Evolutionary conservation across 1,284 basidiomycete species (phyloP).

Genomic region (Mycosarcoma maydis): DNA sequence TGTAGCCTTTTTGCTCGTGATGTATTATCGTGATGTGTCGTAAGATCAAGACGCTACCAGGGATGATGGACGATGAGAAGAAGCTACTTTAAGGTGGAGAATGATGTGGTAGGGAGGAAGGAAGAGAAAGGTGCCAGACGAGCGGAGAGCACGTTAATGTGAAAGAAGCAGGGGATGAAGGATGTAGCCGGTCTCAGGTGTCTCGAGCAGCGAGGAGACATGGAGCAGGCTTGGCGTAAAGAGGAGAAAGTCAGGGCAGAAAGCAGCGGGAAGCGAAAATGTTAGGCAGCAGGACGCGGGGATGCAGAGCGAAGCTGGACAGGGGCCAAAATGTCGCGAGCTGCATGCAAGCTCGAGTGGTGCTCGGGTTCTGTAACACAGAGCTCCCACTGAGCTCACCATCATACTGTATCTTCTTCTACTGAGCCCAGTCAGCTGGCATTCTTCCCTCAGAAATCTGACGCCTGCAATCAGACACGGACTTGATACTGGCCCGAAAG

Average conservation of each 20-base stretch:
- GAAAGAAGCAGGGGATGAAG: background rate
- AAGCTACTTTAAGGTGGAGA: background rate
- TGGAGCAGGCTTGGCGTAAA: background rate
- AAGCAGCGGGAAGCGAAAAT: background rate
- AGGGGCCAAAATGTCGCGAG: slow-evolving; percentile 47
- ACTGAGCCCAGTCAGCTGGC: too few species aligned
- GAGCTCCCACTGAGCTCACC: too few species aligned
- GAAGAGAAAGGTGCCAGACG: background rate
- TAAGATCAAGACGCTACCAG: background rate
- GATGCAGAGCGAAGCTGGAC: slow-evolving; percentile 35
- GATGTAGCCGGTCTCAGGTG: background rate
- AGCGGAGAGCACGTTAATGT: background rate
- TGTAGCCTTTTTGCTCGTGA: background rate
- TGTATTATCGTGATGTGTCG: background rate
- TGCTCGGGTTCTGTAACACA: background rate
- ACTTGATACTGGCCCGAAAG: too few species aligned
- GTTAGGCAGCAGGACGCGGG: slow-evolving; percentile 9
- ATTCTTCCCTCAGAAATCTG: too few species aligned
- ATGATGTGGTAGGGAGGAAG: background rate
- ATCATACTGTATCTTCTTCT: too few species aligned
- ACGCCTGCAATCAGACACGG: too few species aligned
- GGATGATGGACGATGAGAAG: background rate
- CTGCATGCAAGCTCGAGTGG: slow-evolving; percentile 26
- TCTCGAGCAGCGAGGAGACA: background rate
- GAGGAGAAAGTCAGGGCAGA: background rate